A percentile compares a stretch with the other conserved stretches of the same genome.
phyloP scores from a whole-genome alignment of 306 rosid species.

The Castanea sativa region DNA sequence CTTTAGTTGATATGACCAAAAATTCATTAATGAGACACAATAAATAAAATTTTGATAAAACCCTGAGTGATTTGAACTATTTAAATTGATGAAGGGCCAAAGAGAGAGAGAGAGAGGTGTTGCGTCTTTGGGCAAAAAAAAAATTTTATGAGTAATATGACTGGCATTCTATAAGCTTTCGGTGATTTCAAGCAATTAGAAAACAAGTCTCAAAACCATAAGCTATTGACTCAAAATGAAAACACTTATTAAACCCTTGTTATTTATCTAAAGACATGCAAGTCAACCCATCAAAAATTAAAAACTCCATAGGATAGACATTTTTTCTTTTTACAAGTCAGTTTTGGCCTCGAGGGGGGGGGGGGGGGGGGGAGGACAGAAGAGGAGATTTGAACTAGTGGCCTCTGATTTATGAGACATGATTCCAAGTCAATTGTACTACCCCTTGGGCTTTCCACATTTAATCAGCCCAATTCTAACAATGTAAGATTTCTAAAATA shows the following conservation, averaged over 20 bases:
- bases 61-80: background rate
- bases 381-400: no score
- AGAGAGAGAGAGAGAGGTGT: background rate
- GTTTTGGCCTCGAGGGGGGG: no score
- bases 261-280: background rate
- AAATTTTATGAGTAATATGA: background rate
- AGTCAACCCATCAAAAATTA: background rate
- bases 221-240: background rate
- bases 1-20: background rate
- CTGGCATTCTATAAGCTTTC: background rate
- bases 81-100: background rate
- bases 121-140: background rate
- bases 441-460: no score
- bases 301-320: background rate
- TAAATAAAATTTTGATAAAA: background rate
- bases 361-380: no score
- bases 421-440: no score
- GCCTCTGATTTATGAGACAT: no score
- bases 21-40: no score
- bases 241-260: background rate
- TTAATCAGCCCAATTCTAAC: background rate
- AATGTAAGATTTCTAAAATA: background rate
- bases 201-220: background rate
- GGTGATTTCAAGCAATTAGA: conserved; percentile 10
- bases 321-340: background rate